Evolutionary conservation across 2,329 filamentous ascomycete species (phyloP).

Genomic region (Neonectria neomacrospora): DNA sequence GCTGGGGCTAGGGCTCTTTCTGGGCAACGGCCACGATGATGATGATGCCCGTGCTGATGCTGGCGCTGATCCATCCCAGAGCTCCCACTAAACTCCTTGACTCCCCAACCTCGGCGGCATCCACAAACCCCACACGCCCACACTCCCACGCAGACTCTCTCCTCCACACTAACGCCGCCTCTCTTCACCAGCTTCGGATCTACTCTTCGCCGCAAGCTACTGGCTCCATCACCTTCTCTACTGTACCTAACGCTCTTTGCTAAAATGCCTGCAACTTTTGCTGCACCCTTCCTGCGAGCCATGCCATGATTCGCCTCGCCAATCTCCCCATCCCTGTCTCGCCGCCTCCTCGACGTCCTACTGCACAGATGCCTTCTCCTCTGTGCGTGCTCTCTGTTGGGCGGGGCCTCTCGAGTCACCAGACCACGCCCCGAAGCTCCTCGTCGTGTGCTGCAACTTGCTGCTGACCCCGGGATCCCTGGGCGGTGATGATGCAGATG

Average conservation of each 20-base stretch:
- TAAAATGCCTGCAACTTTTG: not conserved
- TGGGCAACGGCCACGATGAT: not conserved
- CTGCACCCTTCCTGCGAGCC: not conserved
- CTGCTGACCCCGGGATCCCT: not conserved
- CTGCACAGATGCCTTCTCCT: not conserved
- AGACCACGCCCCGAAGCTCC: not conserved
- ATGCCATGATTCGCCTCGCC: slow-evolving; percentile 4
- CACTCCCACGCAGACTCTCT: not conserved
- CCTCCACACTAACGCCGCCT: not conserved
- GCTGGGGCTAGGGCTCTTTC: slow-evolving; percentile 14
- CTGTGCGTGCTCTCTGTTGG: not conserved
- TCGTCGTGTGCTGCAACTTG: not conserved
- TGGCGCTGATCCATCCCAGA: not conserved
- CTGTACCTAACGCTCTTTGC: not conserved
- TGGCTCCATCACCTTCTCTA: no score
- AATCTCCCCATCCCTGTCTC: not conserved
- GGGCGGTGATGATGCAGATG: not conserved
- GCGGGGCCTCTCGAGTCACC: not conserved
- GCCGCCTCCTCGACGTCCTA: not conserved
- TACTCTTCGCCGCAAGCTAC: not conserved
- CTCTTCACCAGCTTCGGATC: not conserved
- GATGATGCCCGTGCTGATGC: not conserved
- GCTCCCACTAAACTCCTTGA: not conserved
- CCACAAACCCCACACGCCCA: not conserved
- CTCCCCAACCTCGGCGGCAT: not conserved